These are phyloP conservation scores for Russula foetens DNA, from an alignment of 768 basidiomycete species.

Conservation along the genomic window DNA sequence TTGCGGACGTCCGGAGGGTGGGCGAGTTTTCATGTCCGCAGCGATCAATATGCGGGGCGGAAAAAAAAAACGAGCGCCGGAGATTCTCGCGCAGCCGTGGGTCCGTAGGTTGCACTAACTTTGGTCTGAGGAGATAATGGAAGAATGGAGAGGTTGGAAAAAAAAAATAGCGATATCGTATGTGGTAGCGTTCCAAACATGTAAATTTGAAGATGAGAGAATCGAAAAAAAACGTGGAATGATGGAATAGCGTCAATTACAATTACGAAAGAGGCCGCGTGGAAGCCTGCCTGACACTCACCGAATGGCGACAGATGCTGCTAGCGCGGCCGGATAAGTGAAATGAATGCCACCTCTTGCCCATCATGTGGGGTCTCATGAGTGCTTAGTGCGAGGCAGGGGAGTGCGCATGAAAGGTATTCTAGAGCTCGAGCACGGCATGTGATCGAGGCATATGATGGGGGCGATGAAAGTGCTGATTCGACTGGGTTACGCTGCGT, in stretches of 20 bases:
- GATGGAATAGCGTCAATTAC: constrained; percentile 2
- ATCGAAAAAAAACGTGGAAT: not conserved
- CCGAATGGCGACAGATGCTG: constrained; percentile 3
- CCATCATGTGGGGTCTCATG: constrained; percentile 16
- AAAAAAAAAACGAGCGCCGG: not conserved
- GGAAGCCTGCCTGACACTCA: not conserved
- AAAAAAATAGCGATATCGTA: not conserved
- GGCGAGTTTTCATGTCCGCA: constrained; percentile 12
- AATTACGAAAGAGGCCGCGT: constrained; percentile 9
- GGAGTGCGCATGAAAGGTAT: not conserved
- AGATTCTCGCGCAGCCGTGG: not conserved
- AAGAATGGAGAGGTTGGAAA: not conserved
- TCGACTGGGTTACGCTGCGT: not conserved
- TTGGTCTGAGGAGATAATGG: not conserved
- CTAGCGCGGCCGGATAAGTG: constrained; percentile 13
- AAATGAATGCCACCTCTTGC: constrained; percentile 8
- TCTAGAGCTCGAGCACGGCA: constrained; percentile 7
- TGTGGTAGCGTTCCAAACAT: not conserved
- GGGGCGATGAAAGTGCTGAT: not conserved
- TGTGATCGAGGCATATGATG: constrained; percentile 16
- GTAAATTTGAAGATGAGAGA: not conserved
- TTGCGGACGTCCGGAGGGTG: not conserved
- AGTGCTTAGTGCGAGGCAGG: not conserved
- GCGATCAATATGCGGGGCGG: constrained; percentile 4
- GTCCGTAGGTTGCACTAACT: not conserved